Base-by-base conservation (phyloP, 768 basidiomycete species). In the Lactifluus piperatus region DNA sequence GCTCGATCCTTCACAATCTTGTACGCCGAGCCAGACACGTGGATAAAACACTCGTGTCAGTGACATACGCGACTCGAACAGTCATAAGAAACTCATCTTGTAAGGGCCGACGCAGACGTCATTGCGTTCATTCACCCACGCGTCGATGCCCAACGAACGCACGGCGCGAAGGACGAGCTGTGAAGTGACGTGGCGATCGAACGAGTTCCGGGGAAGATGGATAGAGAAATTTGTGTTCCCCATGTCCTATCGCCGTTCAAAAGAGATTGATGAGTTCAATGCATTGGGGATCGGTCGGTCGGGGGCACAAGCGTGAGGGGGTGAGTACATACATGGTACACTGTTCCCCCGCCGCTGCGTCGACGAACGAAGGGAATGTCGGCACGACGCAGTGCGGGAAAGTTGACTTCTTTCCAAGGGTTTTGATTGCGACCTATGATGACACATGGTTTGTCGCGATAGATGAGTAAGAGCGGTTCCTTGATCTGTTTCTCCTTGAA, bases 201-300 rank as follows among this genome's bases (percentile, higher is more conserved):
- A 98, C 0, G 84, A 76, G 5, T 76, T 67, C 5, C 95, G 81
- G 0, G 95, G 87, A 13, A 95, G 77, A 64, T 97, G 90, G 59
- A 99, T 88, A 0, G 94, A 97, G 71, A 91, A 98, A 69, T 98
- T 98, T 1, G 93, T 94, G 70, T 99, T 99, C 16, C 97, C 97
- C 18, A 94, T 73, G 68, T 99, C 97, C 97, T 98, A 68, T 27
- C 27, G 36, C 10, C 36, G 2, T 16, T 16, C 46, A 3, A 30
- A n/a, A n/a, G n/a, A n/a, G n/a, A n/a, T n/a, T 3, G 1, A 36
- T 58, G 51, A 58, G 51, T 5, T 16, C 20, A 46, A 8, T 14
- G 43, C 22, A 57, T 20, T 0, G 24, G n/a, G 30, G 30, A 30
- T 8, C 30, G 30, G 8, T 30, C 30, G 30, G n/a, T n/a, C n/a